A percentile compares a stretch with the other conserved stretches of the same genome.
Conservation (phyloP, 176 grass and related monocot species). For the Oryza punctata region DNA sequence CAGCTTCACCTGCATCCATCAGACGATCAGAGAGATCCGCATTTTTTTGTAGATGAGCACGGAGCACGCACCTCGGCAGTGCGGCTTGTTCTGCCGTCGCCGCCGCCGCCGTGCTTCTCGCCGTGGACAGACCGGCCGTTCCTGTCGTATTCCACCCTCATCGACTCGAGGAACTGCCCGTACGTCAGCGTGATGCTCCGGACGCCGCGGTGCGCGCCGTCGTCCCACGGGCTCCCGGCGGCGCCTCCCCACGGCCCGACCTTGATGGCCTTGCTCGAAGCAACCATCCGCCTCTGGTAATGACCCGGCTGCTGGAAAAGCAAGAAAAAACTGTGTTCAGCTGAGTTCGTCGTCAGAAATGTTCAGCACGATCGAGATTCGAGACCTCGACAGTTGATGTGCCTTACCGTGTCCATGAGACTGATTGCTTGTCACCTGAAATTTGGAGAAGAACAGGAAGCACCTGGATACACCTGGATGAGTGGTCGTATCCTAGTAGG, state of each 20-base stretch:
- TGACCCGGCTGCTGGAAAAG: neutral
- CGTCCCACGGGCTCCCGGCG: slow-evolving; percentile 48
- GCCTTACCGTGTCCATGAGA: slow-evolving; percentile 37
- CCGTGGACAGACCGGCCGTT: slow-evolving; percentile 8
- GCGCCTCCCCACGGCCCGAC: slow-evolving; percentile 50
- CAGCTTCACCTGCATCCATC: slow-evolving; percentile 22
- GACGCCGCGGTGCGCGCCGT: slow-evolving; percentile 35
- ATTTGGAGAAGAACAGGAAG: neutral
- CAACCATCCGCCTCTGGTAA: slow-evolving; percentile 13
- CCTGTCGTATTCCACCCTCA: slow-evolving; percentile 36
- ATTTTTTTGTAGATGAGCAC: too few relatives aligned
- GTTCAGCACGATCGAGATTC: neutral
- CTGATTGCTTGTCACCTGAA: neutral
- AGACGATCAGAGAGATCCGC: neutral
- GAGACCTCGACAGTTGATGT: neutral
- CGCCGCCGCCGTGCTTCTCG: slow-evolving; percentile 37
- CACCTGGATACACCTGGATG: neutral
- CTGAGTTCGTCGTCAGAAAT: neutral
- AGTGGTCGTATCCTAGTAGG: neutral
- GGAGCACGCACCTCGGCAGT: neutral
- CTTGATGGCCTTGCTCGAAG: slow-evolving; percentile 47
- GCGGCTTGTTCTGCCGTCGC: neutral
- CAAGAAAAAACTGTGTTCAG: neutral
- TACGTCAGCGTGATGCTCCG: slow-evolving; percentile 39
- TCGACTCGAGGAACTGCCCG: slow-evolving; percentile 32